Evolutionary conservation across 345 rosid species (phyloP).

Genomic region (Salix caprea): DNA sequence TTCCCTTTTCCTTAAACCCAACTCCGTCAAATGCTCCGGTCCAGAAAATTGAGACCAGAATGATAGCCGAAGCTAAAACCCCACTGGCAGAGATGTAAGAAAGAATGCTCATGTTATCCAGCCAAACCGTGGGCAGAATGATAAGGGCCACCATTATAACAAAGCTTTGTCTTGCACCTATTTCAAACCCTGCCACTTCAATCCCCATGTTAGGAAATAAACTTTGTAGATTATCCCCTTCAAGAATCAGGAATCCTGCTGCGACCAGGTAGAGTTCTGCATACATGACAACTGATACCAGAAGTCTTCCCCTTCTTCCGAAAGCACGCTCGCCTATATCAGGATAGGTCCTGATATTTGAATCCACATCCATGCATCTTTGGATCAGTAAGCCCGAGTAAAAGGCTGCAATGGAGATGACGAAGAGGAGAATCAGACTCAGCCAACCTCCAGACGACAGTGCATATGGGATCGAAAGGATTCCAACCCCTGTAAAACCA

Average conservation of each 20-base stretch:
- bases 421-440: conserved; percentile 59
- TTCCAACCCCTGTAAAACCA: conserved; percentile 67
- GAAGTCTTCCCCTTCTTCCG: conserved; percentile 57
- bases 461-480: conserved; percentile 79
- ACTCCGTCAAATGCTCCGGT: conserved; percentile 68
- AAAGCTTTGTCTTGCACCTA: conserved; percentile 58
- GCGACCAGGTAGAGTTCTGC: conserved; percentile 76
- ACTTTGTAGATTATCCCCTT: conserved; percentile 78
- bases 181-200: conserved; percentile 39
- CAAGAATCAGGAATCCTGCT: conserved; percentile 76
- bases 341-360: conserved; percentile 61
- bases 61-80: conserved; percentile 70
- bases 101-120: conserved; percentile 67
- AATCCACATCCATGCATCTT: conserved; percentile 73
- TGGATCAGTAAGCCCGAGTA: conserved; percentile 68
- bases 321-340: conserved; percentile 87
- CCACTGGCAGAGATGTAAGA: conserved; percentile 88
- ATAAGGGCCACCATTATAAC: conserved; percentile 57
- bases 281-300: conserved; percentile 60
- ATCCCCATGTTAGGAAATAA: conserved; percentile 47
- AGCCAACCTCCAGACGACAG: conserved; percentile 91
- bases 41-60: conserved; percentile 65
- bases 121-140: conserved; percentile 75
- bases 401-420: conserved; percentile 52
- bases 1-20: conserved; percentile 54